A percentile compares a stretch with the other conserved stretches of the same genome.
These are phyloP conservation scores for Acrocalymma vagum DNA, from an alignment of 2,329 filamentous ascomycete species.

Conservation along the genomic window DNA sequence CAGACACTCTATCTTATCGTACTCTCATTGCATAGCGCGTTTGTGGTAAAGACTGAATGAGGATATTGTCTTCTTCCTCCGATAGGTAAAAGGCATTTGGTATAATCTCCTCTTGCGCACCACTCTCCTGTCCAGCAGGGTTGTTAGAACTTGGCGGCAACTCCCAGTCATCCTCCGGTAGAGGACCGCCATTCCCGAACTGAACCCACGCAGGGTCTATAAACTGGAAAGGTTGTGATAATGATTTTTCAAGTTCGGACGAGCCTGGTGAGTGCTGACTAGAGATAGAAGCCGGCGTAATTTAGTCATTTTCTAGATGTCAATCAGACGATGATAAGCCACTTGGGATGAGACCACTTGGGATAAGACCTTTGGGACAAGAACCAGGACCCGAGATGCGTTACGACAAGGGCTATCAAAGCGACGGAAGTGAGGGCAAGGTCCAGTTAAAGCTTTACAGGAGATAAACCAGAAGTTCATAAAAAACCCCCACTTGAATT, in stretches of 20 bases:
- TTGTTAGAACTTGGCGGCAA: not conserved
- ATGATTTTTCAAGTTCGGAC: conserved; percentile 1
- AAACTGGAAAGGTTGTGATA: conserved; percentile 1
- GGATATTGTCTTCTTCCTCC: conserved; percentile 2
- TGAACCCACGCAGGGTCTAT: conserved; percentile 10
- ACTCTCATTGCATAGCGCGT: too few species aligned
- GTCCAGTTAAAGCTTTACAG: too few species aligned
- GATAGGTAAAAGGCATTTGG: not conserved
- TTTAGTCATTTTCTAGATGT: too few species aligned
- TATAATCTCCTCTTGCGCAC: conserved; percentile 2
- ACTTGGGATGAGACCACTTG: too few species aligned
- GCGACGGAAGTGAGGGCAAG: too few species aligned
- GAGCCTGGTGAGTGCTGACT: conserved; percentile 5
- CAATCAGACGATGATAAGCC: too few species aligned
- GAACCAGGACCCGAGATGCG: too few species aligned
- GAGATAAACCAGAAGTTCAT: too few species aligned
- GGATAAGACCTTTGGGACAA: too few species aligned
- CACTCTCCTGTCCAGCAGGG: conserved; percentile 9
- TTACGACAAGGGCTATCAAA: too few species aligned
- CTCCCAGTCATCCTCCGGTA: conserved; percentile 7
- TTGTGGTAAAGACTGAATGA: conserved; percentile 6
- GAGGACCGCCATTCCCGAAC: conserved; percentile 7
- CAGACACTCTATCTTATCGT: too few species aligned
- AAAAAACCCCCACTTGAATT: too few species aligned
- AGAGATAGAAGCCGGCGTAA: conserved; percentile 4